Evolutionary conservation across 2,329 filamentous ascomycete species (phyloP), one percentile per base, ranked within the genome.

Genomic region (Raffaelea deltoideospora): DNA sequence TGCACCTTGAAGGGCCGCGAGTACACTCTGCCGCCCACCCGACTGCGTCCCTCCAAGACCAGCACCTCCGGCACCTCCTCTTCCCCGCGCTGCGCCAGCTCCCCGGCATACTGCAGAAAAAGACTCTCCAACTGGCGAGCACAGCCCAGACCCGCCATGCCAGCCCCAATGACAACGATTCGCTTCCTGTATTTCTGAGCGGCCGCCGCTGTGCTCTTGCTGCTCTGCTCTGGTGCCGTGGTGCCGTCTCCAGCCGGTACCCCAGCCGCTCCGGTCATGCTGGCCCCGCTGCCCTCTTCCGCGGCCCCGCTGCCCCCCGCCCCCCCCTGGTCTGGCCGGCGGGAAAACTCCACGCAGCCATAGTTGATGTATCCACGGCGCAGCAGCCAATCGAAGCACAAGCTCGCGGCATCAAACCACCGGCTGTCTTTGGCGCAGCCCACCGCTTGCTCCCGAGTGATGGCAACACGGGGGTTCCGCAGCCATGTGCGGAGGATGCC

Each of bases 331-430:
- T n/a, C n/a, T n/a, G n/a, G n/a, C n/a, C n/a, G n/a, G n/a, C n/a
- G n/a, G 11, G 38, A 31, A 9, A 35, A n/a, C 19, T 86, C 74
- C 3, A 90, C 70, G 54, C 90, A 96, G 14, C 92, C 90, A 54
- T 86, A 95, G 55, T 98, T 98, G 61, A 98, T 93, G 54, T 93
- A 94, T 17, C 90, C 90, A 45, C 81, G 76, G 41, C 88, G 78
- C 38, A 87, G 67, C 15, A 98, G 71, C 88, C 88, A 98, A 55
- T 93, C 77, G 52, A 90, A 92, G 45, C 86, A 90, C 38, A 95
- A 69, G 45, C 76, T 83, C 10, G 90, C 87, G 32, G 88, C 72
- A 41, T 85, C 79, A 55, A 94, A 94, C 76, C 86, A 96, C 37
- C 86, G 76, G 37, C 70, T 67, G 49, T 94, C 86, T 58, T 77